Percentiles rank a stretch among this genome's conserved stretches.
phyloP scores from a whole-genome alignment of 2,329 filamentous ascomycete species.

The Cyanodermella asteris region DNA sequence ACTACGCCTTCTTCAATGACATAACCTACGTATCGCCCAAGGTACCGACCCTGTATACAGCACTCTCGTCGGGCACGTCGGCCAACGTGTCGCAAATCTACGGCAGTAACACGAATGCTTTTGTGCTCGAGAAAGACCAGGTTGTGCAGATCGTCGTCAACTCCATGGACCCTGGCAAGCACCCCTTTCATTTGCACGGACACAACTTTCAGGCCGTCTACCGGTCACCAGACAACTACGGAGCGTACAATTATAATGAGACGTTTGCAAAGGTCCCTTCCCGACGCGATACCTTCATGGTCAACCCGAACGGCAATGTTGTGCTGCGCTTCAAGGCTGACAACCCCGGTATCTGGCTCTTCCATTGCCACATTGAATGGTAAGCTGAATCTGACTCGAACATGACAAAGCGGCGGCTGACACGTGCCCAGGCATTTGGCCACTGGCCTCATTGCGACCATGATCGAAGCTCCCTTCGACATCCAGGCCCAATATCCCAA shows the following conservation, averaged over 20 bases:
- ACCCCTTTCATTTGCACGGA: conserved; percentile 31
- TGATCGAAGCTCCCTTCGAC: conserved; percentile 39
- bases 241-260: conserved; percentile 29
- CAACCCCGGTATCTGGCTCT: conserved; percentile 36
- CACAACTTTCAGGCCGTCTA: conserved; percentile 47
- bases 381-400: no score
- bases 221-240: conserved; percentile 35
- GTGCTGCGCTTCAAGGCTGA: conserved; percentile 31
- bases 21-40: conserved; percentile 51
- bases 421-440: no score
- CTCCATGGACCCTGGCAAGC: conserved; percentile 20
- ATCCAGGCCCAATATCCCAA: conserved; percentile 46
- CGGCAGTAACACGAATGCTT: conserved; percentile 38
- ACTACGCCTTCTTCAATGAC: conserved; percentile 52
- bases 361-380: conserved; percentile 71
- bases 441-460: conserved; percentile 42
- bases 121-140: conserved; percentile 17
- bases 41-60: conserved; percentile 55
- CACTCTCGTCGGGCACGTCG: conserved; percentile 31
- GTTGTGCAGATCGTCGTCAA: conserved; percentile 23
- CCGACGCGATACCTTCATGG: conserved; percentile 44
- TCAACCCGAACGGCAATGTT: conserved; percentile 44
- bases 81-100: conserved; percentile 39
- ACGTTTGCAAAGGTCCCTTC: conserved; percentile 35
- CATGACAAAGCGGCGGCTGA: no score